Base-by-base conservation (phyloP, 371 early-diverging fungal genomes). In the Rhizopus delemar region DNA sequence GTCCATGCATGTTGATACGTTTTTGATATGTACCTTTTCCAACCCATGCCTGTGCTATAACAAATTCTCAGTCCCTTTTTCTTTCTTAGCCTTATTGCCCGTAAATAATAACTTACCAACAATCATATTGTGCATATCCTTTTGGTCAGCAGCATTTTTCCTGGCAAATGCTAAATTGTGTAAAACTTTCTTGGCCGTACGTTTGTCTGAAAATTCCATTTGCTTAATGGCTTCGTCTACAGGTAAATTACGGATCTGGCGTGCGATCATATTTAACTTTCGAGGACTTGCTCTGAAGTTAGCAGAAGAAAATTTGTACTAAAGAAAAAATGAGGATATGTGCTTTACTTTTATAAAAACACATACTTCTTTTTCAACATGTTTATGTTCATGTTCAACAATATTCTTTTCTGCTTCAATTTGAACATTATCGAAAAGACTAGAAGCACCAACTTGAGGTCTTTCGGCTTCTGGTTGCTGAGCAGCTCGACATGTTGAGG, bases 151-250 rank as follows among this genome's bases (percentile, higher is more conserved):
- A 5, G 91, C 91, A 70, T 90, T 86, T 51, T 85, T 86, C 33
- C 84, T 77, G 9, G 91, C 90, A 74, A 88, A 87, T 4, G 85
- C 87, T 60, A 93, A 65, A 8, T 86, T 87, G 71, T 89, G 83
- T 64, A 84, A 66, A 45, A 93, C 77, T 46, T 84, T 82, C 51
- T 76, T 77, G n/a, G 90, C 86, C 8, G 93, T 81, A 34, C 86
- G 83, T 66, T 96, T 95, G 38, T 82, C 80, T 32, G 90, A 89
- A 62, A 93, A 90, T 68, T 87, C 78, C 94, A 96, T 90, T 74
- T 97, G 95, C 33, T 77, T 68, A 57, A 93, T 88, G 8, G 96
- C 97, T 61, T 93, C 89, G 28, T 81, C 77, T 8, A 97, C 71
- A 29, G 88, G 69, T 58, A 93, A 74, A 11, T 90, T 88, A 7